phyloP scores from a whole-genome alignment of 139 green algal genomes.

The Coelastrella sp. region DNA sequence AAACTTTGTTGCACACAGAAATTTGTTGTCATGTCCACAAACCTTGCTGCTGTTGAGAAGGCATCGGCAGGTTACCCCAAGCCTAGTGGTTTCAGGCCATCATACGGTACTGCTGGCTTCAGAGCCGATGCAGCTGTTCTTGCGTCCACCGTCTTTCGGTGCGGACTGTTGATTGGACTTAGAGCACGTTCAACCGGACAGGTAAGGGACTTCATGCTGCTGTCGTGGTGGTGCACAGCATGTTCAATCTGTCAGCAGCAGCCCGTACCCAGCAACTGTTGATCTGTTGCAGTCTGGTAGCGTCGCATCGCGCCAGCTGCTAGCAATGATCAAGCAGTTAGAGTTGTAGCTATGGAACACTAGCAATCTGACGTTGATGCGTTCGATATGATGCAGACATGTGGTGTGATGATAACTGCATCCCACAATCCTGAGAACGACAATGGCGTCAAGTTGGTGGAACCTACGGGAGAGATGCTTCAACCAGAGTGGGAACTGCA shows the following conservation, averaged over 20 bases:
- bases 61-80: conserved; percentile 45
- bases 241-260: too few species aligned
- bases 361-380: too few species aligned
- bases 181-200: conserved; percentile 55
- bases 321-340: too few species aligned
- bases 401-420: conserved; percentile 96
- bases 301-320: too few species aligned
- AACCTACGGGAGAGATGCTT: conserved; percentile 88
- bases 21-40: too few species aligned
- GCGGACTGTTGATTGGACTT: conserved; percentile 85
- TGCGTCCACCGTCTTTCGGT: conserved; percentile 89
- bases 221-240: too few species aligned
- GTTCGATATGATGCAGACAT: conserved; percentile 51
- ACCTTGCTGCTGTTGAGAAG: background rate
- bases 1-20: too few species aligned
- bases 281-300: too few species aligned
- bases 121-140: conserved; percentile 76
- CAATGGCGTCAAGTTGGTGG: conserved; percentile 97
- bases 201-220: too few species aligned
- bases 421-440: conserved; percentile 95
- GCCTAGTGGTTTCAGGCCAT: conserved; percentile 46
- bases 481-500: conserved; percentile 69
- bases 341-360: too few species aligned
- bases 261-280: too few species aligned
- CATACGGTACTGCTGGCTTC: conserved; percentile 97